Evolutionary conservation across 1,284 basidiomycete species (phyloP).

Genomic region (Grifola frondosa): DNA sequence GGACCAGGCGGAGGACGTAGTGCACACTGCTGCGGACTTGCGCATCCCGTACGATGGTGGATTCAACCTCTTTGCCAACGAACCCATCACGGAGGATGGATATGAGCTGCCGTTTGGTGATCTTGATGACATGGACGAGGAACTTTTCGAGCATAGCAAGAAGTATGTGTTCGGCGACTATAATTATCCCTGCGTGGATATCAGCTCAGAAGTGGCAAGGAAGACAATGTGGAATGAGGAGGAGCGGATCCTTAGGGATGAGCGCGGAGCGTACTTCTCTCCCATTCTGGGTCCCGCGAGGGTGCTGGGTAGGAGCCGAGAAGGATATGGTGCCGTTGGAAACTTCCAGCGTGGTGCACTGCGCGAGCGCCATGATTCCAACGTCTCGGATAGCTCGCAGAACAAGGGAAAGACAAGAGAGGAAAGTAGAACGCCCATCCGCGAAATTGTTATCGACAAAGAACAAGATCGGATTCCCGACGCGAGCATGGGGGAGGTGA

Average conservation of each 20-base stretch:
- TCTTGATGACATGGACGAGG: slow-evolving; percentile 62
- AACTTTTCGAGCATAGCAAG: slow-evolving; percentile 68
- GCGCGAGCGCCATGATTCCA: slow-evolving; percentile 19
- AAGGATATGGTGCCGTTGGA: slow-evolving; percentile 59
- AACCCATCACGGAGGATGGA: slow-evolving; percentile 47
- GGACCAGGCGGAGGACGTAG: slow-evolving; percentile 62
- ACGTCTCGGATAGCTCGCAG: slow-evolving; percentile 13
- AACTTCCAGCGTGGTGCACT: slow-evolving; percentile 12
- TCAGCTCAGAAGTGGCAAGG: slow-evolving; percentile 72
- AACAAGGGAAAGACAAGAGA: slow-evolving; percentile 24
- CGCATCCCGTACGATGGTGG: slow-evolving; percentile 41
- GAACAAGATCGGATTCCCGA: slow-evolving; percentile 38
- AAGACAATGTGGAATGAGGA: slow-evolving; percentile 69
- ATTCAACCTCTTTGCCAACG: slow-evolving; percentile 29
- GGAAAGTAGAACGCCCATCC: slow-evolving; percentile 14
- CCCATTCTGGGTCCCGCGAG: slow-evolving; percentile 50
- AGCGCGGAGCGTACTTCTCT: slow-evolving; percentile 69
- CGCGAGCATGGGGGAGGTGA: slow-evolving; percentile 36
- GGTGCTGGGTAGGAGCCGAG: slow-evolving; percentile 37
- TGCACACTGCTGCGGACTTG: slow-evolving; percentile 64
- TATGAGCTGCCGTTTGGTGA: slow-evolving; percentile 67
- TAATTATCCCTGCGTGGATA: slow-evolving; percentile 87
- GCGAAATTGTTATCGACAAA: slow-evolving; percentile 40
- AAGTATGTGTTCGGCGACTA: slow-evolving; percentile 89
- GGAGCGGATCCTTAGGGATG: slow-evolving; percentile 66